phyloP scores from a whole-genome alignment of 2,329 filamentous ascomycete species.

The Didymella pinodella region DNA sequence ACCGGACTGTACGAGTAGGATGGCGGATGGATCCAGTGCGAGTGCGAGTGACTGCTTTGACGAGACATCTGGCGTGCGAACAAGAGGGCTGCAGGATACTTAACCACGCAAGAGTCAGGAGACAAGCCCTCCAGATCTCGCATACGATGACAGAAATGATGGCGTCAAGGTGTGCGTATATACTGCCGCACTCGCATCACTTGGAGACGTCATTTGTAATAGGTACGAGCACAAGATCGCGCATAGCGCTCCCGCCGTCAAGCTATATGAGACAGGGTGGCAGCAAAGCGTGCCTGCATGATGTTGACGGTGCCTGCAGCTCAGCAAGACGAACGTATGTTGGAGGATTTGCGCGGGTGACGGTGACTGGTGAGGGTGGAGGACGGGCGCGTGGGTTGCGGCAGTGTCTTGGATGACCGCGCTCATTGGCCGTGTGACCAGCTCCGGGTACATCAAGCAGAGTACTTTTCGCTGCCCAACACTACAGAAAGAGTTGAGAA shows the following conservation, averaged over 20 bases:
- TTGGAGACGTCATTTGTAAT: slow-evolving; percentile 25
- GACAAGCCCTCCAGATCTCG: slow-evolving; percentile 22
- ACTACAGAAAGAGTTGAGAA: neutral
- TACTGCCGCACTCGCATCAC: slow-evolving; percentile 30
- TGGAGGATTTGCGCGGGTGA: slow-evolving; percentile 36
- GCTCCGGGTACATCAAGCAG: neutral
- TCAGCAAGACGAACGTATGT: slow-evolving; percentile 40
- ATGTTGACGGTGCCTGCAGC: slow-evolving; percentile 40
- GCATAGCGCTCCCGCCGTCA: slow-evolving; percentile 12
- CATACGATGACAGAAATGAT: slow-evolving; percentile 17
- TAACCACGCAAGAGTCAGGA: slow-evolving; percentile 24
- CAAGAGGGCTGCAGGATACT: slow-evolving; percentile 24
- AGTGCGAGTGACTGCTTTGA: slow-evolving; percentile 21
- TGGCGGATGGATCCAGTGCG: slow-evolving; percentile 28
- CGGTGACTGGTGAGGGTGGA: slow-evolving; percentile 36
- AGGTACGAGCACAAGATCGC: slow-evolving; percentile 11
- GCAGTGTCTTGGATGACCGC: slow-evolving; percentile 45
- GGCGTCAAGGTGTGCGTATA: slow-evolving; percentile 29
- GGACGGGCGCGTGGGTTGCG: slow-evolving; percentile 39
- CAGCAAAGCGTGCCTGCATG: slow-evolving; percentile 37
- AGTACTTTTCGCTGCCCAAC: neutral
- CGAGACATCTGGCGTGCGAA: slow-evolving; percentile 33
- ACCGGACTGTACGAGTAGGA: slow-evolving; percentile 31
- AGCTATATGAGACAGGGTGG: slow-evolving; percentile 37
- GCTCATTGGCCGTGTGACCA: slow-evolving; percentile 38